phyloP scores from a whole-genome alignment of 176 grass and related monocot genomes.

The Triticum monococcum region DNA sequence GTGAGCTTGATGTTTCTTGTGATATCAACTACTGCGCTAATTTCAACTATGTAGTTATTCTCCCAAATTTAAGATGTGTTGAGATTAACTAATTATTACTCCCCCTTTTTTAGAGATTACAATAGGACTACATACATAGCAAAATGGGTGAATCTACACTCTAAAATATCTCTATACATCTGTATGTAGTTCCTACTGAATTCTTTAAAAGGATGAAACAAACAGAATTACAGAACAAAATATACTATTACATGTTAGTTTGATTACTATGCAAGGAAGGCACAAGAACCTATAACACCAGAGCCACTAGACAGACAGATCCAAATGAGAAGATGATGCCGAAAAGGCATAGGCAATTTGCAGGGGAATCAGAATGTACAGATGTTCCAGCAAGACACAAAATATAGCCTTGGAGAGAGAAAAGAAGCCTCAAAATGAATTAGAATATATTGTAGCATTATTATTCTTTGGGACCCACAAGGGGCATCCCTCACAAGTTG shows the following conservation, averaged over 20 bases:
- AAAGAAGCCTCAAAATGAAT: conserved; percentile 33
- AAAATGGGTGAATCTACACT: too few relatives aligned
- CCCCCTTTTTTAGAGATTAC: neutral
- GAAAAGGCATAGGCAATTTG: conserved; percentile 21
- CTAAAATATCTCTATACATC: too few relatives aligned
- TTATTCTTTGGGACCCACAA: conserved; percentile 43
- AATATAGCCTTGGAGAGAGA: neutral
- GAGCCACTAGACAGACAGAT: conserved; percentile 12
- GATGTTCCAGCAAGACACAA: conserved; percentile 13
- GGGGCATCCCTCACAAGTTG: conserved; percentile 53
- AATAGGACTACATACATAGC: too few relatives aligned
- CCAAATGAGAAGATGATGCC: conserved; percentile 16
- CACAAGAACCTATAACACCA: conserved; percentile 12
- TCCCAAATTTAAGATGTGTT: neutral
- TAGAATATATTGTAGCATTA: conserved; percentile 57
- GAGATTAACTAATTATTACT: neutral
- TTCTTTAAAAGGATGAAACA: neutral
- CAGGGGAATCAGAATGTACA: conserved; percentile 43
- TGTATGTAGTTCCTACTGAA: too few relatives aligned
- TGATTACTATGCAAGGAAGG: conserved; percentile 8
- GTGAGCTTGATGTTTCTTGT: neutral
- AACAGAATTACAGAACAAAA: neutral
- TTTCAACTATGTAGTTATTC: neutral
- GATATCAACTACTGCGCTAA: neutral
- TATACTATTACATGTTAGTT: neutral